These are phyloP conservation scores for Kuraishia floccosa DNA, from an alignment of 805 yeast species.

Conservation along the genomic window DNA sequence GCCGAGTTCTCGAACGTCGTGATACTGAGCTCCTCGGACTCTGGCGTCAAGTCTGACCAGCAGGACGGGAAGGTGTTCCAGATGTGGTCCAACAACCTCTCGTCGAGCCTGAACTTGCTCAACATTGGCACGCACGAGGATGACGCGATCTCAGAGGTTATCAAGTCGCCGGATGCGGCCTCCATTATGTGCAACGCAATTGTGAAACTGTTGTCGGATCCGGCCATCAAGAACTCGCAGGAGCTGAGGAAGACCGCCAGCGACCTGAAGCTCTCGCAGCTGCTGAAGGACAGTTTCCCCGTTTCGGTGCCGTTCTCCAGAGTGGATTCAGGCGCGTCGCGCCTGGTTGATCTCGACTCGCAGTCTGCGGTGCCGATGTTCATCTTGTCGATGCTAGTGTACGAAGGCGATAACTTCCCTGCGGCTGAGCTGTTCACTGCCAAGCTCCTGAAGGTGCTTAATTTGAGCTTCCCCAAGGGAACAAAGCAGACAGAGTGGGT, in stretches of 20 bases:
- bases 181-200: constrained; percentile 6
- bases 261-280: constrained; percentile 3
- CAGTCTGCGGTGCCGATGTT: constrained; percentile 4
- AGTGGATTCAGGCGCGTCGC: constrained; percentile 2
- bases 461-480: constrained; percentile 1
- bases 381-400: constrained; percentile 38
- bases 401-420: constrained; percentile 80
- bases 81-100: constrained; percentile 13
- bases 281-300: constrained; percentile 7
- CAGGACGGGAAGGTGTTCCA: constrained; percentile 7
- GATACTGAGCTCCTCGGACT: constrained; percentile 64
- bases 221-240: background rate
- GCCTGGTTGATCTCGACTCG: constrained; percentile 1
- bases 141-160: too few relatives aligned
- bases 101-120: constrained; percentile 9
- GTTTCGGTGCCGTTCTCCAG: constrained; percentile 7
- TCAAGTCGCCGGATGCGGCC: constrained; percentile 2
- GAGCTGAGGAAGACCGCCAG: constrained; percentile 2
- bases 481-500: constrained; percentile 17
- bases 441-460: constrained; percentile 16
- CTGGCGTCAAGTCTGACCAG: constrained; percentile 28
- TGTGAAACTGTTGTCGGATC: constrained; percentile 2
- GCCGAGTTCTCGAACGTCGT: constrained; percentile 32
- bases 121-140: constrained; percentile 5
- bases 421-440: constrained; percentile 53